Evolutionary conservation across 352 stramenopile species (phyloP).

Genomic region (Phytophthora vignae): DNA sequence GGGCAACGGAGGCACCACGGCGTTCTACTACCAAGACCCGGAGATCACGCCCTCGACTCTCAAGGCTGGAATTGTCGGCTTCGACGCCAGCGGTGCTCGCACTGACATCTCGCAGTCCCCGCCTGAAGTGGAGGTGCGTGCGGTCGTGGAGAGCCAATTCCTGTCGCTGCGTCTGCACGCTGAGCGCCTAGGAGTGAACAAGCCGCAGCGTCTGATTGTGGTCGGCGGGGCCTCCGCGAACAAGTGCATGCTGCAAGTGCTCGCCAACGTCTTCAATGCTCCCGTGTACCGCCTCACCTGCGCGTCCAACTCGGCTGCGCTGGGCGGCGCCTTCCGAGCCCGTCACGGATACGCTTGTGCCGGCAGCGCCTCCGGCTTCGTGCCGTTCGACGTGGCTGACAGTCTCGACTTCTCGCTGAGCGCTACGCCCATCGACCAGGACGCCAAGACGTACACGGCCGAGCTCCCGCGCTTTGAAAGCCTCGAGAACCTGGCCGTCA

Average conservation of each 20-base stretch:
- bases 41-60: constrained; percentile 73
- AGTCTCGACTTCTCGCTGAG: constrained; percentile 54
- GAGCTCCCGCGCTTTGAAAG: constrained; percentile 45
- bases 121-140: constrained; percentile 54
- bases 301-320: constrained; percentile 58
- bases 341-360: constrained; percentile 49
- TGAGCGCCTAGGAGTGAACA: constrained; percentile 59
- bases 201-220: constrained; percentile 64
- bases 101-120: constrained; percentile 25
- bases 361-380: constrained; percentile 27
- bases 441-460: constrained; percentile 43
- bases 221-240: constrained; percentile 71
- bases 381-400: constrained; percentile 45
- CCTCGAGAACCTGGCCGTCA: constrained; percentile 50
- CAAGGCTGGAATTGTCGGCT: constrained; percentile 56
- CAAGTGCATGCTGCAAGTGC: constrained; percentile 60
- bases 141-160: constrained; percentile 75
- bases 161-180: constrained; percentile 64
- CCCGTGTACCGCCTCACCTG: constrained; percentile 55
- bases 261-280: constrained; percentile 68
- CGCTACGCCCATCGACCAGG: constrained; percentile 35
- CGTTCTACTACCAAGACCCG: constrained; percentile 70
- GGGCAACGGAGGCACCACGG: constrained; percentile 57
- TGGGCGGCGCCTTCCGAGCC: constrained; percentile 61
- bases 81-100: constrained; percentile 36